Percentiles rank a stretch among this genome's conserved stretches.
phyloP scores from a whole-genome alignment of 352 stramenopile genomes.

The Pythium sukuiense region DNA sequence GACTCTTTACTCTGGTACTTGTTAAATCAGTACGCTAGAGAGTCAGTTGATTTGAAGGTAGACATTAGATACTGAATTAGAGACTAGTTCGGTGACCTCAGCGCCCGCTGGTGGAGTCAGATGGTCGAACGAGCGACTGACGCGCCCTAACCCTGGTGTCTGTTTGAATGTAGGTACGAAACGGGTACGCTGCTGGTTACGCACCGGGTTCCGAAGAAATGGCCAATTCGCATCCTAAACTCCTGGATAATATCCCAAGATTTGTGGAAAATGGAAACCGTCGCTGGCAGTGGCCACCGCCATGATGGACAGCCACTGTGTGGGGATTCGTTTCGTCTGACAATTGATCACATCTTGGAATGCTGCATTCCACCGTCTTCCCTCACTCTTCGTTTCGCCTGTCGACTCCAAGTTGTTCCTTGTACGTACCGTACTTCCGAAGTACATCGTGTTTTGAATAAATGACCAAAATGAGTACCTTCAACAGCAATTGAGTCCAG shows the following conservation, averaged over 20 bases:
- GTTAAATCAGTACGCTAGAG: not conserved
- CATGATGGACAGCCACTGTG: not conserved
- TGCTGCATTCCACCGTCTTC: not conserved
- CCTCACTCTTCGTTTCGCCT: not conserved
- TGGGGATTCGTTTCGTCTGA: not conserved
- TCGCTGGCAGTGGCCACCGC: not conserved
- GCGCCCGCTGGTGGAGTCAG: conserved; percentile 9
- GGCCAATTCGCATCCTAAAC: not conserved
- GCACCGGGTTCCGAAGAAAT: conserved; percentile 8
- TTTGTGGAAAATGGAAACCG: not conserved
- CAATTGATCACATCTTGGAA: not conserved
- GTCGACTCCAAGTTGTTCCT: not conserved
- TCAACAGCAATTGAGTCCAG: not conserved
- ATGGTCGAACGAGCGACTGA: conserved; percentile 15
- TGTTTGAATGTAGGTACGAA: conserved; percentile 3
- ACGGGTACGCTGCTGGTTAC: not conserved
- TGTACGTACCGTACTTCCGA: not conserved
- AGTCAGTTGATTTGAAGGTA: not conserved
- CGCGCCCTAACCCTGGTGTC: conserved; percentile 17
- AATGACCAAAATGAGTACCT: not conserved
- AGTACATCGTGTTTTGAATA: not conserved
- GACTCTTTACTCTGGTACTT: not conserved
- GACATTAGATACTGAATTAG: not conserved
- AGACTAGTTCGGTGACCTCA: not conserved
- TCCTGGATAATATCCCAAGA: too few relatives aligned